Evolutionary conservation across 1,284 basidiomycete species (phyloP).

Genomic region (Moesziomyces antarcticus): DNA sequence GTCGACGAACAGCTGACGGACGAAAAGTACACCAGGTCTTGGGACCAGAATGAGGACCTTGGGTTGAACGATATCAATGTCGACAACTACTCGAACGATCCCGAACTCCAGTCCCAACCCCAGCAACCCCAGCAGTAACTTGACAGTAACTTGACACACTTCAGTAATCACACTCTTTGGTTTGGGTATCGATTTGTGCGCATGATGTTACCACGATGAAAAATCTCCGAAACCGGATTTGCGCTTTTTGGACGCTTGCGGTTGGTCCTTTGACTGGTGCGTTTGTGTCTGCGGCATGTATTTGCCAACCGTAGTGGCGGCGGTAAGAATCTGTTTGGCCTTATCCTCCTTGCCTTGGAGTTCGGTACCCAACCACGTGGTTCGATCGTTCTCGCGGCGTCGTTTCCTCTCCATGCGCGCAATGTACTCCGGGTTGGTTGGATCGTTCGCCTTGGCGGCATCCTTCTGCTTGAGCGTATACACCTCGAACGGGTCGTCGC

Average conservation of each 20-base stretch:
- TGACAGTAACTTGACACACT: too few species aligned
- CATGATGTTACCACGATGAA: constrained; percentile 44
- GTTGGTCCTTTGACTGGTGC: too few species aligned
- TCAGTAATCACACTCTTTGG: too few species aligned
- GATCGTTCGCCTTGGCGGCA: constrained; percentile 34
- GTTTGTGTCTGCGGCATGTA: constrained; percentile 7
- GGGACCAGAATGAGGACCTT: constrained; percentile 93
- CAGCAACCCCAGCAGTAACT: constrained; percentile 3
- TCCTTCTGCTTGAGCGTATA: constrained; percentile 45
- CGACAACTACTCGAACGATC: constrained; percentile 42
- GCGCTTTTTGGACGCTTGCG: constrained; percentile 12
- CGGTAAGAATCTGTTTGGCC: constrained; percentile 1
- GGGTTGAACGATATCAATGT: constrained; percentile 97
- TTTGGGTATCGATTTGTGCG: neutral
- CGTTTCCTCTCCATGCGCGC: constrained; percentile 54
- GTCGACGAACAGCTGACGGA: constrained; percentile 71
- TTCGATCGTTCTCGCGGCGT: constrained; percentile 59
- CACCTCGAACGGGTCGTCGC: constrained; percentile 60
- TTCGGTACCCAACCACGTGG: constrained; percentile 60
- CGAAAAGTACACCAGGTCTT: constrained; percentile 83
- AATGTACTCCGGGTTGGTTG: constrained; percentile 42
- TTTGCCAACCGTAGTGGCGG: constrained; percentile 25
- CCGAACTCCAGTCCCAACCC: constrained; percentile 4
- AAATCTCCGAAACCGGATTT: constrained; percentile 60
- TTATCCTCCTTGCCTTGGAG: constrained; percentile 1